Conservation (phyloP, 306 rosid species). For the Pyrus betulifolia region DNA sequence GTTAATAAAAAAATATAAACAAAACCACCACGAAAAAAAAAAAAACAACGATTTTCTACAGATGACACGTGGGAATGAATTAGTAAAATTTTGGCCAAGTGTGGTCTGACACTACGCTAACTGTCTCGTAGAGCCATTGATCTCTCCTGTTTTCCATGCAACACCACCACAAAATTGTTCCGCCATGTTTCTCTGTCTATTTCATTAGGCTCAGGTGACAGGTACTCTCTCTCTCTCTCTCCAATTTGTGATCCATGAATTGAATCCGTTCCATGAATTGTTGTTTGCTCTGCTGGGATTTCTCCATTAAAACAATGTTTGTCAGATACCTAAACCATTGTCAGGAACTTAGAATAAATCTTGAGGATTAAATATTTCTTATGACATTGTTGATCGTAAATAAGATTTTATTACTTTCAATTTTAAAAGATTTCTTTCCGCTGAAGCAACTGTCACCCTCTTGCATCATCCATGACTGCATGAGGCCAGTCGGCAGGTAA, state of each 20-base stretch:
- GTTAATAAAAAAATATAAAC: too few species aligned
- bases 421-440: too few species aligned
- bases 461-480: too few species aligned
- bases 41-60: neutral
- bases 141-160: neutral
- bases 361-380: neutral
- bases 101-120: neutral
- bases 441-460: neutral
- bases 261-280: neutral
- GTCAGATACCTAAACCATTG: too few species aligned
- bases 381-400: too few species aligned
- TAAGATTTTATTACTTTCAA: too few species aligned
- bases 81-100: neutral
- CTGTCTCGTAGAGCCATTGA: neutral
- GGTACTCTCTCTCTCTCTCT: neutral
- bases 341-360: neutral
- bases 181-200: too few species aligned
- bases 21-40: too few species aligned
- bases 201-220: neutral
- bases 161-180: too few species aligned
- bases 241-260: neutral
- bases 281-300: neutral
- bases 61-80: neutral
- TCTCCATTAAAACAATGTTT: neutral
- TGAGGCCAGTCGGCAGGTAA: too few species aligned